A percentile compares a stretch with the other conserved stretches of the same genome.
Conservation (phyloP, 2,329 filamentous ascomycete genomes). For the Diplocarpon mali region DNA sequence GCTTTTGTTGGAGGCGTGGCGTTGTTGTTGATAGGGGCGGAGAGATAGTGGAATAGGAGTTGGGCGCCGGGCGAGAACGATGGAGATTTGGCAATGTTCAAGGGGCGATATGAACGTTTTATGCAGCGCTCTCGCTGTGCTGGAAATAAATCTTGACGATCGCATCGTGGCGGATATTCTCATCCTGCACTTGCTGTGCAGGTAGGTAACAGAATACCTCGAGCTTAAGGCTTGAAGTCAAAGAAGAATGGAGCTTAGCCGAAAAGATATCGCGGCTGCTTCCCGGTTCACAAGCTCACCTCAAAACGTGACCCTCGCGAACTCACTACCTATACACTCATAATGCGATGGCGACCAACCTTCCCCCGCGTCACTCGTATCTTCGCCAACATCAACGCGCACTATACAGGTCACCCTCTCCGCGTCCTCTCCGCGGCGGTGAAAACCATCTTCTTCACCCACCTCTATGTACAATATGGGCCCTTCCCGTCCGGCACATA, state of each 20-base stretch:
- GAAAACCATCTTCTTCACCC: slow-evolving; percentile 37
- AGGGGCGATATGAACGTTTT: slow-evolving; percentile 35
- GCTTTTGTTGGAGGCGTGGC: slow-evolving; percentile 6
- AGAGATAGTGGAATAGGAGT: neutral
- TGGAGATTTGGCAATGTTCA: slow-evolving; percentile 20
- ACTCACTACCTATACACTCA: neutral
- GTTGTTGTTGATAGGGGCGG: slow-evolving; percentile 7
- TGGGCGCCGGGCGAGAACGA: slow-evolving; percentile 5
- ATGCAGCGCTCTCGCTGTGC: slow-evolving; percentile 35
- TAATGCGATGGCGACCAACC: no score
- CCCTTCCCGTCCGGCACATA: slow-evolving; percentile 47
- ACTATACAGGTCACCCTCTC: slow-evolving; percentile 25
- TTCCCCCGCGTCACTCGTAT: no score
- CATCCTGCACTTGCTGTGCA: neutral
- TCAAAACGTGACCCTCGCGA: slow-evolving; percentile 1
- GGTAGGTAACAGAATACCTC: neutral
- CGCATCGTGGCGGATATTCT: slow-evolving; percentile 14
- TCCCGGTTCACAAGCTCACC: neutral
- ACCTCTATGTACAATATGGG: slow-evolving; percentile 49
- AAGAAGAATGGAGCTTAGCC: neutral
- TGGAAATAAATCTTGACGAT: slow-evolving; percentile 28
- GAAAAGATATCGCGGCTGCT: neutral
- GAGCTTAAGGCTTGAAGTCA: neutral
- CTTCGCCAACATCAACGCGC: neutral
- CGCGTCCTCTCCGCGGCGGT: slow-evolving; percentile 35